phyloP scores from a whole-genome alignment of 2,329 filamentous ascomycete genomes.

The Colletotrichum sp. region DNA sequence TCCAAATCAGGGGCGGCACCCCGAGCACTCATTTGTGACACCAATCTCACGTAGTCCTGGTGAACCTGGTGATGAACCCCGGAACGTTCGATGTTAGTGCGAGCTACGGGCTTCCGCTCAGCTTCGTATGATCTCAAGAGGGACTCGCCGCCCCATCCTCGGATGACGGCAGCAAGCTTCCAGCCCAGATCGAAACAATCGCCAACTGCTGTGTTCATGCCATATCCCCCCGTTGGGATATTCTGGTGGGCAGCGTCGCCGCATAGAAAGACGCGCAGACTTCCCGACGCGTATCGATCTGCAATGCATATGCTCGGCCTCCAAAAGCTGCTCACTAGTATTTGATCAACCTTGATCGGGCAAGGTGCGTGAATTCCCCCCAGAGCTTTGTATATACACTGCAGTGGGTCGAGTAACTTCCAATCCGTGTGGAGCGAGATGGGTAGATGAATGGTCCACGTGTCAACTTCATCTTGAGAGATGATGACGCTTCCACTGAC shows the following conservation, averaged over 20 bases:
- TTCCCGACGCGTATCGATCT: slow-evolving; percentile 27
- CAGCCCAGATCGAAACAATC: slow-evolving; percentile 36
- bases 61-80: background rate
- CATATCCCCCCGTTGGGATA: slow-evolving; percentile 36
- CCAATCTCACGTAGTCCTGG: background rate
- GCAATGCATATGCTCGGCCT: slow-evolving; percentile 26
- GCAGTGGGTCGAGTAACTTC: background rate
- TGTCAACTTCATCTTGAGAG: background rate
- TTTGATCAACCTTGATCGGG: slow-evolving; percentile 25
- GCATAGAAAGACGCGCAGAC: slow-evolving; percentile 37
- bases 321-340: slow-evolving; percentile 25
- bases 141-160: slow-evolving; percentile 8
- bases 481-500: background rate
- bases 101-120: slow-evolving; percentile 25
- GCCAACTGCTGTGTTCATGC: slow-evolving; percentile 38
- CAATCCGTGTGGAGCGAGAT: background rate
- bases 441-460: background rate
- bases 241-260: slow-evolving; percentile 40
- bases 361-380: background rate
- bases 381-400: background rate
- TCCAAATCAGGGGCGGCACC: background rate
- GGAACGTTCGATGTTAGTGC: slow-evolving; percentile 21
- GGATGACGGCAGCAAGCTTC: slow-evolving; percentile 33
- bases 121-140: slow-evolving; percentile 28
- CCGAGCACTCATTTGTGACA: background rate